phyloP scores from a whole-genome alignment of 805 yeast genomes.

The Zygoascus flipseniorum region DNA sequence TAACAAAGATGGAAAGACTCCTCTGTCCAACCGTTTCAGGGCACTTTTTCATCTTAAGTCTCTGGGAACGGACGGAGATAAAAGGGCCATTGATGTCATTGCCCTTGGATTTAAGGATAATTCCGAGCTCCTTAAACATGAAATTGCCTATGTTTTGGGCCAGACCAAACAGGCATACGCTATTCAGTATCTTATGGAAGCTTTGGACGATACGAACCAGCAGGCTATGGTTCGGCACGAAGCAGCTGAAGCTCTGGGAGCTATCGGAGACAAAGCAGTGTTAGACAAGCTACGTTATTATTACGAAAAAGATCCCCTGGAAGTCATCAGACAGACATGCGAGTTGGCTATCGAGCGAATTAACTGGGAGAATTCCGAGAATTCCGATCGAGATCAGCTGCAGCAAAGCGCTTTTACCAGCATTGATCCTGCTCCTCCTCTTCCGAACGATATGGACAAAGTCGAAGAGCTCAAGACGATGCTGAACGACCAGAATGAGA shows the following conservation, averaged over 20 bases:
- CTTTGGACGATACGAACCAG: conserved; percentile 46
- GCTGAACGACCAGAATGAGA: conserved; percentile 65
- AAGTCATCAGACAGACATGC: conserved; percentile 94
- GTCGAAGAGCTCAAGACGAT: conserved; percentile 57
- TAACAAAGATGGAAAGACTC: conserved; percentile 46
- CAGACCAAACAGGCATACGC: conserved; percentile 82
- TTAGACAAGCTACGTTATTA: conserved; percentile 57
- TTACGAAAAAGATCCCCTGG: conserved; percentile 61
- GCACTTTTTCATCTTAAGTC: conserved; percentile 88
- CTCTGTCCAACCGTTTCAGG: conserved; percentile 82
- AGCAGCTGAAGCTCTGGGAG: conserved; percentile 98
- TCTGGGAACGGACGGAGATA: conserved; percentile 64
- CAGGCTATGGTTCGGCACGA: conserved; percentile 98
- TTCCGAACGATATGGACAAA: conserved; percentile 53
- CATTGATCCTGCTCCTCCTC: conserved; percentile 97
- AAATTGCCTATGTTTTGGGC: conserved; percentile 94
- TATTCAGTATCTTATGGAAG: conserved; percentile 65
- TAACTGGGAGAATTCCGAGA: conserved; percentile 76
- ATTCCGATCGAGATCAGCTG: conserved; percentile 56
- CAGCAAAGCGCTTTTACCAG: conserved; percentile 74
- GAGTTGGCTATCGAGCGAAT: conserved; percentile 94
- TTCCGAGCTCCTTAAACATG: conserved; percentile 90
- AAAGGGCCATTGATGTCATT: conserved; percentile 70
- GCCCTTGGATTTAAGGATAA: conserved; percentile 73
- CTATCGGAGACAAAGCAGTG: conserved; percentile 75